These are phyloP conservation scores for Nicotiana benthamiana DNA, from an alignment of 257 asterid genomes.

Conservation along the genomic window DNA sequence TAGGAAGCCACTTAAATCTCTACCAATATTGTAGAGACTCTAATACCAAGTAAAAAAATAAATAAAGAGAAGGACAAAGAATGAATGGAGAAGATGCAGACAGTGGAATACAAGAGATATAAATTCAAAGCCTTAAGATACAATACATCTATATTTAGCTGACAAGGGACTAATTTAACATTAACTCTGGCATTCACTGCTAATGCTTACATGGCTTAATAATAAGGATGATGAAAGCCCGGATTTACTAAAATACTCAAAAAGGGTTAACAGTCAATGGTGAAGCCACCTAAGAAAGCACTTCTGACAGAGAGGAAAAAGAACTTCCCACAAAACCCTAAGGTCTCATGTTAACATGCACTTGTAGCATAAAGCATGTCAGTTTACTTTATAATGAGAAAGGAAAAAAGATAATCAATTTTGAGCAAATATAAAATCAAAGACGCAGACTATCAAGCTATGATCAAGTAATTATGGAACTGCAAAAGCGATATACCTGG, in stretches of 20 bases:
- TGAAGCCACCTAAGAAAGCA: not conserved
- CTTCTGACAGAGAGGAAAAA: not conserved
- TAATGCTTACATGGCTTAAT: not conserved
- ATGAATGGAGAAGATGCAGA: not conserved
- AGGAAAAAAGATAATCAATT: not conserved
- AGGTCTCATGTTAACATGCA: not conserved
- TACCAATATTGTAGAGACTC: not conserved
- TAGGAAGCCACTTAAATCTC: not conserved
- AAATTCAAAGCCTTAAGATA: not conserved
- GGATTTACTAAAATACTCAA: not conserved
- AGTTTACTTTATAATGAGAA: not conserved
- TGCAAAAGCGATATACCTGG: conserved; percentile 46
- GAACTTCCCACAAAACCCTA: not conserved
- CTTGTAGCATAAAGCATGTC: not conserved
- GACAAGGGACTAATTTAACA: not conserved
- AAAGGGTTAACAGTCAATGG: not conserved
- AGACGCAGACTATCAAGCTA: not conserved
- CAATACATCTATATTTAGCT: not conserved
- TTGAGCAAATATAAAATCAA: not conserved
- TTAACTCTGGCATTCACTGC: not conserved
- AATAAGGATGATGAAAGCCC: not conserved
- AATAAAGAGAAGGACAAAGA: not conserved
- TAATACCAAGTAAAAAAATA: not conserved
- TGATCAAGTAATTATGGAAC: not conserved
- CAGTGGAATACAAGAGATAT: not conserved